phyloP scores from a whole-genome alignment of 768 basidiomycete genomes.

The Boletus huronensis region DNA sequence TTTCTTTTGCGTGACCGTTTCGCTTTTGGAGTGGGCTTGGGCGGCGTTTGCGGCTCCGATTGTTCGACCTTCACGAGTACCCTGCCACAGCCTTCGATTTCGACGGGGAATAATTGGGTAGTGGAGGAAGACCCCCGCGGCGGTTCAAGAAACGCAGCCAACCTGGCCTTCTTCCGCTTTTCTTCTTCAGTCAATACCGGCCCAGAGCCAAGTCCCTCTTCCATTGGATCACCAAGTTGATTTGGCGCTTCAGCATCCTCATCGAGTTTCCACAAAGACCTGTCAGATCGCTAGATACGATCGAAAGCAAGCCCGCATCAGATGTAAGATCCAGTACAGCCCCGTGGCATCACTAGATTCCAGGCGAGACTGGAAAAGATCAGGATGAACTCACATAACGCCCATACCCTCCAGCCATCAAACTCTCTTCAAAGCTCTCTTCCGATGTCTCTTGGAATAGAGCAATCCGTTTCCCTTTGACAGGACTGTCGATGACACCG shows the following conservation, averaged over 20 bases:
- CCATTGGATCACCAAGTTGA: conserved; percentile 8
- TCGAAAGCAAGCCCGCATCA: conserved; percentile 5
- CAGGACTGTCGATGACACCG: conserved; percentile 67
- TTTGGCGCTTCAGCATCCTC: conserved; percentile 15
- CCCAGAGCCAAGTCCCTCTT: conserved; percentile 5
- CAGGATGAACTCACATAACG: conserved; percentile 53
- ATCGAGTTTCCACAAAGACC: conserved; percentile 17
- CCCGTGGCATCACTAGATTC: not conserved
- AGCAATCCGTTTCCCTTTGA: conserved; percentile 68
- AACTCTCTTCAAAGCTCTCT: conserved; percentile 80
- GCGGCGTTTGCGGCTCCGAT: conserved; percentile 32
- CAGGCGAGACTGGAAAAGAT: not conserved
- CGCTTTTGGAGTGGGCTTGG: conserved; percentile 36
- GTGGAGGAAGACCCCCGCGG: conserved; percentile 35
- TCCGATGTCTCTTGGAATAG: conserved; percentile 81
- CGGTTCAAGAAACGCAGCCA: conserved; percentile 62
- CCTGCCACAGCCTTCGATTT: conserved; percentile 66
- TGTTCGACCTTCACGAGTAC: conserved; percentile 59
- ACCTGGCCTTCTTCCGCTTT: conserved; percentile 59
- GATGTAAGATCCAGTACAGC: conserved; percentile 10
- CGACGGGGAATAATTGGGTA: conserved; percentile 51
- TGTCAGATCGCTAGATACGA: conserved; percentile 25
- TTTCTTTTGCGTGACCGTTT: conserved; percentile 51
- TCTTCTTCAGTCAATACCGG: conserved; percentile 50
- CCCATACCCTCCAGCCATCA: conserved; percentile 80